phyloP scores from a whole-genome alignment of 345 rosid genomes.

The Boechera retrofracta region DNA sequence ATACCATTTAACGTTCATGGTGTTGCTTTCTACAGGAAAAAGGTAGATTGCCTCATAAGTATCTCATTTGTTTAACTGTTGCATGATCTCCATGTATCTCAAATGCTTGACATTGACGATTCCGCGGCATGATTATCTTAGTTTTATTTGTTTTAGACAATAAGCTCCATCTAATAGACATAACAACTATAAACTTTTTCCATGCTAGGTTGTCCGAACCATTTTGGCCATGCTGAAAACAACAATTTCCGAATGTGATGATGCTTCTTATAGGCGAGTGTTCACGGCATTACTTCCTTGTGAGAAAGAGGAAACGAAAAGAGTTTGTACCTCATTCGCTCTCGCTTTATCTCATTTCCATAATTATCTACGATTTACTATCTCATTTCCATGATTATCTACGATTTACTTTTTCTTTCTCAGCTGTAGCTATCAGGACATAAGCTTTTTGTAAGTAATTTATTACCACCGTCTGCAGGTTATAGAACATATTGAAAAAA shows the following conservation, averaged over 20 bases:
- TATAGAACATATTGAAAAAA: constrained; percentile 79
- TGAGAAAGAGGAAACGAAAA: constrained; percentile 87
- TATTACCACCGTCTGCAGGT: constrained; percentile 49
- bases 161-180: constrained; percentile 15
- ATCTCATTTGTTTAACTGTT: constrained; percentile 12
- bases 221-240: constrained; percentile 87
- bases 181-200: constrained; percentile 15
- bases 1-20: constrained; percentile 94
- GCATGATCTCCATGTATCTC: constrained; percentile 12
- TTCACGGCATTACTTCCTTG: constrained; percentile 86
- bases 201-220: constrained; percentile 67
- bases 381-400: constrained; percentile 32
- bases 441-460: constrained; percentile 14
- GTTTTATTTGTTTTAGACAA: constrained; percentile 20
- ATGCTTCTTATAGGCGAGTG: constrained; percentile 79
- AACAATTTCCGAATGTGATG: constrained; percentile 73
- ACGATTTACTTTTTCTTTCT: background rate
- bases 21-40: constrained; percentile 92
- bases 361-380: background rate
- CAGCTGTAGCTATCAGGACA: constrained; percentile 21
- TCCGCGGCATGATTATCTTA: constrained; percentile 2
- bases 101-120: constrained; percentile 1
- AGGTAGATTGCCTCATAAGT: constrained; percentile 54
- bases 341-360: constrained; percentile 27
- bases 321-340: constrained; percentile 48